Evolutionary conservation across 2,329 filamentous ascomycete genomes (phyloP).

Genomic region (Microascus cirrosus): DNA sequence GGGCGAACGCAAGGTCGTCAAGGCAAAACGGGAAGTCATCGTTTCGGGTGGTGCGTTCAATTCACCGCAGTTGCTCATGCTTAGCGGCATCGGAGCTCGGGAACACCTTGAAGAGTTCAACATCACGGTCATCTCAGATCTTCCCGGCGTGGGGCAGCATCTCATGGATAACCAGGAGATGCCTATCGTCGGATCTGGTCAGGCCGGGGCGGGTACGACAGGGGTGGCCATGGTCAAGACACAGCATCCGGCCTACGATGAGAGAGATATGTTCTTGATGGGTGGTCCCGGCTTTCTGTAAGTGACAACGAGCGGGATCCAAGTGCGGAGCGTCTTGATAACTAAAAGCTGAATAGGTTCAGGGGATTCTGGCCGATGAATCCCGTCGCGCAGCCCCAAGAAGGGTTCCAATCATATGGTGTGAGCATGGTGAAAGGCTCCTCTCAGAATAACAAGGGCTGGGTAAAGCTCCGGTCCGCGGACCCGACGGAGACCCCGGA

Average conservation of each 20-base stretch:
- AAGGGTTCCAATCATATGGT: slow-evolving; percentile 19
- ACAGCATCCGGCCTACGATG: slow-evolving; percentile 7
- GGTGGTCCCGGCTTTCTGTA: slow-evolving; percentile 15
- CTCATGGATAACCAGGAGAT: slow-evolving; percentile 25
- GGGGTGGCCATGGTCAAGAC: slow-evolving; percentile 7
- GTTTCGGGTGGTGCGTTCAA: slow-evolving; percentile 37
- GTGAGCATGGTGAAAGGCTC: slow-evolving; percentile 8
- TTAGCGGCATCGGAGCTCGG: slow-evolving; percentile 35
- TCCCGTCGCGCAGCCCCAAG: slow-evolving; percentile 1
- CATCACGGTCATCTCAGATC: slow-evolving; percentile 38
- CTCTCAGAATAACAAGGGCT: slow-evolving; percentile 43
- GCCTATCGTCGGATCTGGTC: slow-evolving; percentile 18
- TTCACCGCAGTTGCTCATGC: slow-evolving; percentile 38
- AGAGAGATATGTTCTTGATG: slow-evolving; percentile 8
- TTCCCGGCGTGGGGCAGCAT: slow-evolving; percentile 52
- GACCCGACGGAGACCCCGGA: slow-evolving; percentile 53
- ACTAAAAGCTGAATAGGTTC: neutral
- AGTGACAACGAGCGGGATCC: too few species aligned
- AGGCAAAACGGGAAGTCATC: slow-evolving; percentile 31
- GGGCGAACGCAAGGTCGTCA: slow-evolving; percentile 10
- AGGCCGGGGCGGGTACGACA: slow-evolving; percentile 1
- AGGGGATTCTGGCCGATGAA: slow-evolving; percentile 7
- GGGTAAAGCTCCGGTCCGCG: slow-evolving; percentile 45
- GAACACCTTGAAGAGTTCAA: slow-evolving; percentile 27
- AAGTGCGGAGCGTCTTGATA: too few species aligned